Conservation (phyloP, 2,329 filamentous ascomycete species). For the Zasmidium cellare region DNA sequence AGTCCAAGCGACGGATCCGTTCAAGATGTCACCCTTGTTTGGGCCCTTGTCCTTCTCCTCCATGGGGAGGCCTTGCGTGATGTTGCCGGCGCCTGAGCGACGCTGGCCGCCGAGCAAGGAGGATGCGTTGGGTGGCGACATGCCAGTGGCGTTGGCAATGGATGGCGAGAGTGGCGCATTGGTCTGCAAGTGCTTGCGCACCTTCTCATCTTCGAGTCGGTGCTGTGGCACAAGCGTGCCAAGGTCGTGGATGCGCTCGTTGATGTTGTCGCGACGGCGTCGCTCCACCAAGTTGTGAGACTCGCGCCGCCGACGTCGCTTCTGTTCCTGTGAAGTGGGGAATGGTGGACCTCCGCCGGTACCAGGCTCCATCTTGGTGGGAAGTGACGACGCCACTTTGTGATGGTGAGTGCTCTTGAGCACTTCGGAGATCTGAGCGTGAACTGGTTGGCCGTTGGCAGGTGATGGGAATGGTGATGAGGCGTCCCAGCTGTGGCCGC, state of each 20-base stretch:
- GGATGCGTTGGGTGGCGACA: conserved; percentile 75
- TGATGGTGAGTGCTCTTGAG: conserved; percentile 72
- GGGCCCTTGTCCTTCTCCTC: conserved; percentile 99
- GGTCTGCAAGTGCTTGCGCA: conserved; percentile 90
- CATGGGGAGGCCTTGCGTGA: conserved; percentile 86
- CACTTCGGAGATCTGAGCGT: conserved; percentile 81
- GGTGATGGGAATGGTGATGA: conserved; percentile 92
- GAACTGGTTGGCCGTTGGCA: conserved; percentile 61
- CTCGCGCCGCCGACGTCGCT: conserved; percentile 84
- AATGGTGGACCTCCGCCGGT: conserved; percentile 43
- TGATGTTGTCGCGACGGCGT: conserved; percentile 94
- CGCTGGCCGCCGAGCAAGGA: conserved; percentile 79
- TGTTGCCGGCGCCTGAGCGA: conserved; percentile 67
- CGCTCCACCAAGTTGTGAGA: conserved; percentile 97
- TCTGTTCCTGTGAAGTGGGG: conserved; percentile 85
- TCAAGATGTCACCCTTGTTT: conserved; percentile 98
- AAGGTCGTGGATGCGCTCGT: conserved; percentile 95
- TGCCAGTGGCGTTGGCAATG: conserved; percentile 61
- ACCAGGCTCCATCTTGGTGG: conserved; percentile 73
- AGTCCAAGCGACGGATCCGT: conserved; percentile 95
- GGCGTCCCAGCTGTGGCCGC: conserved; percentile 71
- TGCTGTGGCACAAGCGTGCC: conserved; percentile 91
- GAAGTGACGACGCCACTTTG: conserved; percentile 64
- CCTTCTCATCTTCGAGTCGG: conserved; percentile 93
- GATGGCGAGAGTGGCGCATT: conserved; percentile 87